Conservation (phyloP, 73 alveolate genomes). For the Blepharisma stoltei region DNA sequence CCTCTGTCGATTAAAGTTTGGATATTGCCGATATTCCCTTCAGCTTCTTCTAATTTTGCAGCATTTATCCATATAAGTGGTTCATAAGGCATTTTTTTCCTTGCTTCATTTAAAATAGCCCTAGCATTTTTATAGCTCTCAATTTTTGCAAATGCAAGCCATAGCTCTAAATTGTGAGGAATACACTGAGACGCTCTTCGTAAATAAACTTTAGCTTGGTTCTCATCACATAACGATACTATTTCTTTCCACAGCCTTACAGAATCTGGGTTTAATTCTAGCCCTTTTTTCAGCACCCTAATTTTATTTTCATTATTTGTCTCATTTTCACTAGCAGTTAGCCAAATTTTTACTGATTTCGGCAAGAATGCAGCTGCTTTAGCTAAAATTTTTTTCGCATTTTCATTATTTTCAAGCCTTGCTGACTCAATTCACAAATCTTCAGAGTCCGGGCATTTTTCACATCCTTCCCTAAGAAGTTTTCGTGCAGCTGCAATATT, state of each 20-base stretch:
- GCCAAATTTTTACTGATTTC: slow-evolving; percentile 84
- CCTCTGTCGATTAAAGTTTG: slow-evolving; percentile 59
- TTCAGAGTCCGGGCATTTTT: slow-evolving; percentile 79
- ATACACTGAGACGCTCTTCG: slow-evolving; percentile 85
- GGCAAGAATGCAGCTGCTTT: slow-evolving; percentile 80
- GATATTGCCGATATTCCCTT: slow-evolving; percentile 51
- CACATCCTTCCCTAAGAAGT: slow-evolving; percentile 76
- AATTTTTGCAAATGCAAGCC: slow-evolving; percentile 91
- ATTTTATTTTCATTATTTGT: slow-evolving; percentile 63
- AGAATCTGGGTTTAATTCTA: slow-evolving; percentile 72
- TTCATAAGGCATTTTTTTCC: slow-evolving; percentile 82
- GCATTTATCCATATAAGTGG: slow-evolving; percentile 83
- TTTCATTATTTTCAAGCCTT: slow-evolving; percentile 77
- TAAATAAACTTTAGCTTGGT: slow-evolving; percentile 80
- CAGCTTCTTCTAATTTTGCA: slow-evolving; percentile 84
- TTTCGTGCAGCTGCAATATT: slow-evolving; percentile 84
- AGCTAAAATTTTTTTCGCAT: slow-evolving; percentile 70
- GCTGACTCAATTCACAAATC: slow-evolving; percentile 97
- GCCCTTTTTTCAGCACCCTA: slow-evolving; percentile 71
- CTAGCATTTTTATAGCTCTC: slow-evolving; percentile 91
- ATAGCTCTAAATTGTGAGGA: slow-evolving; percentile 86
- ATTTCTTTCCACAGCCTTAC: slow-evolving; percentile 91
- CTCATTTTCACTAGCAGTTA: slow-evolving; percentile 74
- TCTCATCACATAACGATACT: slow-evolving; percentile 62
- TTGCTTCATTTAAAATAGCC: slow-evolving; percentile 81